Evolutionary conservation across 2,329 filamentous ascomycete genomes (phyloP).

Genomic region (Trichoderma hamatum): DNA sequence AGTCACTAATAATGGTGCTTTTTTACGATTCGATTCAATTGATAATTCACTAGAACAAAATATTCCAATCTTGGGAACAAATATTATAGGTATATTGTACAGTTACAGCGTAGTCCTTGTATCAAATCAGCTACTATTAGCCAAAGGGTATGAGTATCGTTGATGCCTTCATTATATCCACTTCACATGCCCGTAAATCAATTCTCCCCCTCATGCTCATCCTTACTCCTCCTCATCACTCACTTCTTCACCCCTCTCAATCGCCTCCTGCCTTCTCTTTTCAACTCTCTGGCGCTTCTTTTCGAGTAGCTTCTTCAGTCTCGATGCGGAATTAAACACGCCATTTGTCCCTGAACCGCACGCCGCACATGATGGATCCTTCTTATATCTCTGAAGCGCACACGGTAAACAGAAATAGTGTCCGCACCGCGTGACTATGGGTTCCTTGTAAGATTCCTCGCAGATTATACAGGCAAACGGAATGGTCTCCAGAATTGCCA

Average conservation of each 20-base stretch:
- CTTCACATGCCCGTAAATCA: background rate
- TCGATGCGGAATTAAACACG: slow-evolving; percentile 87
- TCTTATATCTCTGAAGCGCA: slow-evolving; percentile 82
- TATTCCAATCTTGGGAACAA: background rate
- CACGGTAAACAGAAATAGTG: slow-evolving; percentile 97
- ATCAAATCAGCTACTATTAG: background rate
- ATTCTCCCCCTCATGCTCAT: background rate
- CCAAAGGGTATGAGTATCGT: background rate
- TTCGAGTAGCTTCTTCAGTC: slow-evolving; percentile 77
- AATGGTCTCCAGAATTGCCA: slow-evolving; percentile 76
- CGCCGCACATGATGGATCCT: slow-evolving; percentile 82
- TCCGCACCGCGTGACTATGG: slow-evolving; percentile 85
- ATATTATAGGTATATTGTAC: background rate
- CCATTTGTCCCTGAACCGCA: slow-evolving; percentile 85
- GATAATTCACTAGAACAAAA: background rate
- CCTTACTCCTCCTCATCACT: slow-evolving; percentile 46
- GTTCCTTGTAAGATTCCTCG: slow-evolving; percentile 73
- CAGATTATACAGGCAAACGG: slow-evolving; percentile 91
- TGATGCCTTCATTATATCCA: background rate
- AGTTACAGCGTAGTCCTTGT: background rate
- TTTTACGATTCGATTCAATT: background rate
- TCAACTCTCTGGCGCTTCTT: slow-evolving; percentile 67
- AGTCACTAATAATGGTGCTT: background rate
- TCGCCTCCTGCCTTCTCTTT: slow-evolving; percentile 57
- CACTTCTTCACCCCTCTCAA: slow-evolving; percentile 55